Evolutionary conservation across 441 rosid genomes (phyloP), one percentile per base, ranked within the genome.

Genomic region (Theobroma grandiflorum): DNA sequence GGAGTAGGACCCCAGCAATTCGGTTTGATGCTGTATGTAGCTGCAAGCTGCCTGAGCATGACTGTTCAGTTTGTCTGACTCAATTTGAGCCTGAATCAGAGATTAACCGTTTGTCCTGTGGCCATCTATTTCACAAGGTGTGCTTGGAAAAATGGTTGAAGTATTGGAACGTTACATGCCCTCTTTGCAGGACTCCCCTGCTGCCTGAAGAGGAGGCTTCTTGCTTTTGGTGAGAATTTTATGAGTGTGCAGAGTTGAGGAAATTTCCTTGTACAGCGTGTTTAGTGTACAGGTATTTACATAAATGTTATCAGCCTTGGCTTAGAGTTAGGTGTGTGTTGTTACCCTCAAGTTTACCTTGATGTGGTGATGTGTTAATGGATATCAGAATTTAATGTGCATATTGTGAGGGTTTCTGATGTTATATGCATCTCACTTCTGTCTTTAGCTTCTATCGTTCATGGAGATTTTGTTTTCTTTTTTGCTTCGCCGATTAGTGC

Each of bases 141-240:
- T 96, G 99, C 86, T 78, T 96, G 93, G 99, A 96, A 89, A 91
- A 94, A 76, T 96, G 99, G 98, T 75, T 94, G 88, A 88, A 89
- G 58, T 93, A 89, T 52, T 93, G 94, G 94, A 96, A 96, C 82
- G 75, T 88, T 50, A 93, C 98, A 20, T 96, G 99, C 83, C 99
- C 99, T 40, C 87, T 91, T 64, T 96, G 98, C 90, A 84, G 99
- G 91, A 87, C 90, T 33, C 90, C 93, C 6, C 78, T 93, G 80
- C 84, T 96, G 71, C 88, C 89, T 53, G 96, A 91, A 84, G 91
- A 87, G 16, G 91, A 94, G 49, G 75, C 81, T 70, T 72, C 90
- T 64, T 85, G 85, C 90, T 78, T 86, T 71, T 91, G 91, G 94
- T 91, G 89, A 89, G 85, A 61, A 20, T 50, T 11, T 59, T 31